Evolutionary conservation across 352 stramenopile species (phyloP).

Genomic region (Peronospora destructor): DNA sequence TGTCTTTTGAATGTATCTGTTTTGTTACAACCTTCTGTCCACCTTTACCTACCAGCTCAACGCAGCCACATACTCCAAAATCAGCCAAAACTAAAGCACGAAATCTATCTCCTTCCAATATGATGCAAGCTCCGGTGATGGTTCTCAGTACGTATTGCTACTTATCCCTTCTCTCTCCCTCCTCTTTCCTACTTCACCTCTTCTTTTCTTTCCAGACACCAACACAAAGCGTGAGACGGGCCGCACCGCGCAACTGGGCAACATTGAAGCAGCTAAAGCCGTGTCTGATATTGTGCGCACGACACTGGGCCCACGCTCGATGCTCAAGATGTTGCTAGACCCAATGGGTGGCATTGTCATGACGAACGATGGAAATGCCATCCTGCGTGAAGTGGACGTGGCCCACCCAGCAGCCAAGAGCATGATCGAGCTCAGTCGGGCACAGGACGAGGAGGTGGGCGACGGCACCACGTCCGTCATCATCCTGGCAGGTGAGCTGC

Average conservation of each 20-base stretch:
- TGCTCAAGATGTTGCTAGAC: slow-evolving; percentile 99
- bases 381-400: slow-evolving; percentile 97
- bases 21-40: not conserved
- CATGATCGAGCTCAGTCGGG: slow-evolving; percentile 99
- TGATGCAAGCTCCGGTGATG: slow-evolving; percentile 92
- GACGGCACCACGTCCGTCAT: slow-evolving; percentile 99
- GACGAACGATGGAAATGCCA: slow-evolving; percentile 99
- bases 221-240: slow-evolving; percentile 98
- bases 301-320: slow-evolving; percentile 96
- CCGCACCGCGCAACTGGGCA: slow-evolving; percentile 95
- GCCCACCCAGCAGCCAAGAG: slow-evolving; percentile 97
- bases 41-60: not conserved
- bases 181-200: not conserved
- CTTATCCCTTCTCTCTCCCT: not conserved
- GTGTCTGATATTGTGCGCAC: slow-evolving; percentile 98
- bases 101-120: slow-evolving; percentile 17
- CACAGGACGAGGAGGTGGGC: slow-evolving; percentile 99
- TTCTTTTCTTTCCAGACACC: slow-evolving; percentile 53
- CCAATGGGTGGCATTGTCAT: slow-evolving; percentile 99
- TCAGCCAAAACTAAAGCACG: slow-evolving; percentile 18
- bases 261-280: slow-evolving; percentile 97
- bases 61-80: not conserved
- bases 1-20: not conserved
- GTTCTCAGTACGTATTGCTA: slow-evolving; percentile 87
- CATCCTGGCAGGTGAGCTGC: slow-evolving; percentile 97